A percentile compares a stretch with the other conserved stretches of the same genome.
phyloP scores from a whole-genome alignment of 2,329 filamentous ascomycete genomes.

The Dactylonectria macrodidyma region DNA sequence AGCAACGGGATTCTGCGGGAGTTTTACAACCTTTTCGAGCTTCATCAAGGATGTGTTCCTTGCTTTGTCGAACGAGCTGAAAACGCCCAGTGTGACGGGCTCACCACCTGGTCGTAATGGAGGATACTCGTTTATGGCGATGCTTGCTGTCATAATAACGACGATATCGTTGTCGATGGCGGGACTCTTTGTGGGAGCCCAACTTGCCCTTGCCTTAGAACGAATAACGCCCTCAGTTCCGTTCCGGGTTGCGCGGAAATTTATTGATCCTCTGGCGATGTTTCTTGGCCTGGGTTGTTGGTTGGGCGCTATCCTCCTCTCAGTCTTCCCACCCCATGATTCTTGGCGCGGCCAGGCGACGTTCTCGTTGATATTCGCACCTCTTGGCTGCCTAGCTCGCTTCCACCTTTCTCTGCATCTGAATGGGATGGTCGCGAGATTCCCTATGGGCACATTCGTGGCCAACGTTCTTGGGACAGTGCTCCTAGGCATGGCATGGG shows the following conservation, averaged over 20 bases:
- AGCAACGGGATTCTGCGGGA: conserved; percentile 89
- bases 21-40: conserved; percentile 90
- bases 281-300: conserved; percentile 81
- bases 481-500: conserved; percentile 82
- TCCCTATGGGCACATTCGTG: conserved; percentile 88
- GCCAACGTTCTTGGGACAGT: conserved; percentile 86
- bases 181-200: conserved; percentile 80
- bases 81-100: conserved; percentile 53
- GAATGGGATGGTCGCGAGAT: conserved; percentile 76
- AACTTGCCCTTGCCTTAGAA: conserved; percentile 77
- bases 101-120: conserved; percentile 69
- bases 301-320: conserved; percentile 82
- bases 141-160: conserved; percentile 80
- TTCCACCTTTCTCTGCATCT: conserved; percentile 81
- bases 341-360: conserved; percentile 82
- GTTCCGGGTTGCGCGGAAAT: conserved; percentile 67
- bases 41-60: conserved; percentile 88
- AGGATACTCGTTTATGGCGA: conserved; percentile 87
- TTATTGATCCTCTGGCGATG: conserved; percentile 75
- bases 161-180: conserved; percentile 80
- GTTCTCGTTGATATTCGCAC: conserved; percentile 87
- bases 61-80: conserved; percentile 81
- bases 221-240: conserved; percentile 73
- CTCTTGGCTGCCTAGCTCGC: conserved; percentile 81
- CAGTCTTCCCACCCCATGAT: conserved; percentile 79